phyloP scores from a whole-genome alignment of 768 basidiomycete species.

The Auricularia sp. region DNA sequence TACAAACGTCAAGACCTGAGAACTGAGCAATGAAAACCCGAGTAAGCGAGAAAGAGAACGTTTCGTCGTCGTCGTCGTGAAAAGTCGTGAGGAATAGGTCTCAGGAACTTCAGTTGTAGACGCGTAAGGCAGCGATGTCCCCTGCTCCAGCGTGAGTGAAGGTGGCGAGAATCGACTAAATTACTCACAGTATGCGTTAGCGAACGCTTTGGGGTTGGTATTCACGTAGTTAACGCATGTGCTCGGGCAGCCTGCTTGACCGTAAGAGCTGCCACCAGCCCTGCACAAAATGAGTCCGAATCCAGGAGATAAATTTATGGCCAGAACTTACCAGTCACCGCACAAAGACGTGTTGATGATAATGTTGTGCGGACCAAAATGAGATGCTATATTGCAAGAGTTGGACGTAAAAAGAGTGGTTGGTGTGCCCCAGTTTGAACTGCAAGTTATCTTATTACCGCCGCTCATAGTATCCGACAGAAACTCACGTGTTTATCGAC shows the following conservation, averaged over 20 bases:
- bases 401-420: conserved; percentile 10
- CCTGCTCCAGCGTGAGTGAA: not conserved
- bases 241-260: conserved; percentile 25
- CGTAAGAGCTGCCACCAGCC: conserved; percentile 1
- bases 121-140: not conserved
- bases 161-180: not conserved
- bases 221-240: conserved; percentile 41
- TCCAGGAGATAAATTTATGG: not conserved
- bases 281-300: not conserved
- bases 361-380: conserved; percentile 13
- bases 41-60: not conserved
- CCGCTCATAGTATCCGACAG: not conserved
- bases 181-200: conserved; percentile 56
- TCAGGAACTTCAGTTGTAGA: not conserved
- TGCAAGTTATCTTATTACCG: no score
- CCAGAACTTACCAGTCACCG: conserved; percentile 10
- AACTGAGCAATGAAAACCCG: not conserved
- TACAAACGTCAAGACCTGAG: not conserved
- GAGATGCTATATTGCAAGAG: conserved; percentile 10
- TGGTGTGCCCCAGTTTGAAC: conserved; percentile 9
- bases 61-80: not conserved
- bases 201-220: conserved; percentile 57
- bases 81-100: not conserved
- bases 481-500: conserved; percentile 32
- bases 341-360: conserved; percentile 16